Percentiles rank a stretch among this genome's conserved stretches.
Evolutionary conservation across 768 basidiomycete genomes (phyloP).

Genomic region (Phanerodontia chrysosporium): DNA sequence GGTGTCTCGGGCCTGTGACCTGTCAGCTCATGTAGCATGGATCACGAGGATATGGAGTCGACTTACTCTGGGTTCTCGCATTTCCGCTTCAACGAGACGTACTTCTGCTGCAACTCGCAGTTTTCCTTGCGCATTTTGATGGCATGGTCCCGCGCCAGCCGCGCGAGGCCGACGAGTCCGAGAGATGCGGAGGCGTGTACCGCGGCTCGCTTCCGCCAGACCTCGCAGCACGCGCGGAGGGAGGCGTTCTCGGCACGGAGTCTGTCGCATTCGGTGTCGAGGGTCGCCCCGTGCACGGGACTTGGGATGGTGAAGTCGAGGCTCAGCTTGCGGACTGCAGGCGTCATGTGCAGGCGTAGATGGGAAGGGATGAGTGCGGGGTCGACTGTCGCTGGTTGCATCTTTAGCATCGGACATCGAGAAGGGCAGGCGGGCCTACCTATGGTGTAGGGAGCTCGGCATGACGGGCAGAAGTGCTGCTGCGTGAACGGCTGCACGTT

Average conservation of each 20-base stretch:
- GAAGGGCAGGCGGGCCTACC: slow-evolving; percentile 32
- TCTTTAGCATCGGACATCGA: not conserved
- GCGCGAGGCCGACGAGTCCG: slow-evolving; percentile 28
- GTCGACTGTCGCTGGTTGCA: slow-evolving; percentile 41
- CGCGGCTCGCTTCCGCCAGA: slow-evolving; percentile 31
- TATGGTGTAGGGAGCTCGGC: slow-evolving; percentile 50
- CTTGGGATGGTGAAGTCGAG: slow-evolving; percentile 35
- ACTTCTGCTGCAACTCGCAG: slow-evolving; percentile 23
- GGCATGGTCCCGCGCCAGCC: slow-evolving; percentile 26
- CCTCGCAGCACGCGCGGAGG: slow-evolving; percentile 22
- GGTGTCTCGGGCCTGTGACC: not conserved
- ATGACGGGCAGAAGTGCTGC: slow-evolving; percentile 54
- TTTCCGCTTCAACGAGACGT: slow-evolving; percentile 22
- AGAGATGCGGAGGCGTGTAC: slow-evolving; percentile 28
- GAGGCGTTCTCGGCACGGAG: slow-evolving; percentile 26
- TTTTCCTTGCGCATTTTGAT: slow-evolving; percentile 25
- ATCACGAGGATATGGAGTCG: not conserved
- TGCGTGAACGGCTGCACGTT: slow-evolving; percentile 43
- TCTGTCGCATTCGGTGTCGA: slow-evolving; percentile 16
- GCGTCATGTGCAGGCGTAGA: slow-evolving; percentile 52
- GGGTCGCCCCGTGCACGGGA: slow-evolving; percentile 1
- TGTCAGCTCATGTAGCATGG: not conserved
- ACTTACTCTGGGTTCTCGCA: slow-evolving; percentile 20
- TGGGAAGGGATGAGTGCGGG: slow-evolving; percentile 49
- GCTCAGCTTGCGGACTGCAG: slow-evolving; percentile 53